Evolutionary conservation across 2,329 filamentous ascomycete genomes (phyloP), one percentile per base, ranked within the genome.

Genomic region (Lecanosticta acicola): DNA sequence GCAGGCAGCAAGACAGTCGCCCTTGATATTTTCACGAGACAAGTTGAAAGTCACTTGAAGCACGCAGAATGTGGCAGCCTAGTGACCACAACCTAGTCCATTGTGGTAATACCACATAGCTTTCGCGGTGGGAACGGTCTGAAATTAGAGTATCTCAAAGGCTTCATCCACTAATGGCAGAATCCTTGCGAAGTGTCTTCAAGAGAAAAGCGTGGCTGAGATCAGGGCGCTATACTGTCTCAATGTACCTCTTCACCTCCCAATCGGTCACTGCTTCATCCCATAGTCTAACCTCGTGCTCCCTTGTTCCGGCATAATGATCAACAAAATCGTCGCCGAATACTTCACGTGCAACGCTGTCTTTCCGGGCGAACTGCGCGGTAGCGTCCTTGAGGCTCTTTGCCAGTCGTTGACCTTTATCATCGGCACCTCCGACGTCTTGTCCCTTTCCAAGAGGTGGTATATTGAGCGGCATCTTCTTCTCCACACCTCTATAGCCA

Each of bases 221-320:
- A 29, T 5, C 24, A 5, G 24, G 5, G 24, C 7, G 7, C 24
- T 49, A 67, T 4, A 68, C 65, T 19, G 63, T 66, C 54, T 68
- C 65, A 33, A 68, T 67, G 49, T 68, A 68, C 41, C 65, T 54
- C 48, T 53, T 61, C 39, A 67, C 63, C 47, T 67, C 65, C 89
- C 91, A 97, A 67, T 97, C 93, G 16, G 93, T 97, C 4, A 97
- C 91, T 2, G 90, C 90, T 66, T 97, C 91, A 59, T 97, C 90
- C 85, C 87, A 98, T 16, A 95, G 69, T 50, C 86, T 74, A 48
- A 93, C 78, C 69, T 98, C 93, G 68, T 98, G 90, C 66, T 94
- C 84, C 54, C 93, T 79, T 14, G 91, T 95, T 13, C 93, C 93
- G 10, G 84, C 87, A 71, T 84, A 98, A 67, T 97, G 93, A 13